A percentile compares a stretch with the other conserved stretches of the same genome.
These are phyloP conservation scores for Euphorbia schlechtendalii DNA, from an alignment of 441 rosid species.

Conservation along the genomic window DNA sequence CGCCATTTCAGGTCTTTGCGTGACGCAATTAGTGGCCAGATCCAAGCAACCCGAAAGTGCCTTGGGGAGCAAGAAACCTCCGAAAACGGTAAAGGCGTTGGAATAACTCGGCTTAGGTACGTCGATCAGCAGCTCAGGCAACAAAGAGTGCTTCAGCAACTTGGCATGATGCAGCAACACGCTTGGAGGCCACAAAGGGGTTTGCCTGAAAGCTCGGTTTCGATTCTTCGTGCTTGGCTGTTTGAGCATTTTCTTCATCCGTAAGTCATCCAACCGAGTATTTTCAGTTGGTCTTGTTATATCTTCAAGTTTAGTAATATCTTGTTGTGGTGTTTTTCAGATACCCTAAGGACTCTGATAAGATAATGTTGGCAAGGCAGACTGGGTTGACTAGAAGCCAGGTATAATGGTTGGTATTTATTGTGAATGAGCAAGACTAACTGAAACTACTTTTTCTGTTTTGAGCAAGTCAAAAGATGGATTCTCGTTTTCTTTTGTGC, in stretches of 20 bases:
- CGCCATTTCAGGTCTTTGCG: conserved; percentile 88
- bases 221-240: conserved; percentile 94
- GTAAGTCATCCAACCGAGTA: conserved; percentile 34
- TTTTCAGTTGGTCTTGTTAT: background rate
- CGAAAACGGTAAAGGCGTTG: conserved; percentile 55
- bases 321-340: conserved; percentile 32
- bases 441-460: background rate
- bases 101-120: conserved; percentile 69
- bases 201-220: conserved; percentile 86
- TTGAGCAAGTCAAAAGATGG: background rate
- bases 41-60: conserved; percentile 47
- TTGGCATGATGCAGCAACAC: conserved; percentile 84
- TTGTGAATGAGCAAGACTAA: conserved; percentile 4
- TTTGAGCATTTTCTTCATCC: conserved; percentile 99
- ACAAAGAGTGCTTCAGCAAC: conserved; percentile 79
- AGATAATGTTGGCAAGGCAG: conserved; percentile 92
- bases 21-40: conserved; percentile 72
- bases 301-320: conserved; percentile 4
- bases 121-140: conserved; percentile 96
- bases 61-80: conserved; percentile 80
- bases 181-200: conserved; percentile 99
- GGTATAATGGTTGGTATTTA: conserved; percentile 38
- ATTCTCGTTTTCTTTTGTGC: background rate
- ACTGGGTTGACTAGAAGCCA: conserved; percentile 95
- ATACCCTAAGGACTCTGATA: conserved; percentile 94